Base-by-base conservation (phyloP, 1,139 yeast species). In the Suhomyces terraborum region DNA sequence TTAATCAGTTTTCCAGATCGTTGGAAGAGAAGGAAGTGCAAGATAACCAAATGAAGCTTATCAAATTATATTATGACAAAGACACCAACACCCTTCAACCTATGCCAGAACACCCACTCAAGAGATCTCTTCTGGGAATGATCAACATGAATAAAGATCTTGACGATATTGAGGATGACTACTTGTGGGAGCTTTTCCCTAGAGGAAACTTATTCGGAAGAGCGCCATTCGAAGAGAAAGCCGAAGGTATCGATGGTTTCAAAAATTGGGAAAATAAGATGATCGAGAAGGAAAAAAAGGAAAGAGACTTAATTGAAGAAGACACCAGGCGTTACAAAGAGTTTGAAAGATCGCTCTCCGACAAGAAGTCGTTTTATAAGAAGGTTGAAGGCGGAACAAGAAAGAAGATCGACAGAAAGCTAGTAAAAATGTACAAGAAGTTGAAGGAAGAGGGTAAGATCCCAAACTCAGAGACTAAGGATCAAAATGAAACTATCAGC, bases 91-190 rank as follows among this genome's bases (percentile, higher is more conserved):
- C 58, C 46, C 56, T 52, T 46, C 57, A 57, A 54, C 58, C 64
- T 10, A 37, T 55, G 32, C 66, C 69, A 5, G 72, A 64, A 41
- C 77, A 73, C 45, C 63, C 73, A 1, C 56, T 72, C 34, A 68
- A 67, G 42, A 65, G 61, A 42, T 61, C 75, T 3, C 53, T 72
- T 29, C 67, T 73, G 40, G 75, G 75, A 6, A 65, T 69, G 67
- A 59, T 67, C 21, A 64, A 64, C 36, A 49, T 69, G 42, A 70
- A 71, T 46, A 66, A 67, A 3, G 56, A 58, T 16, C 56, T 72
- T 43, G 58, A 62, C 13, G 67, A 64, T 35, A 62, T 73, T 12
- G 67, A 66, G 39, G 75, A 73, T 46, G 71, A 65, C 27, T 69
- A 66, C 43, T 60, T 73, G 30, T 71, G 77, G 77, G 56, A 64